phyloP scores from a whole-genome alignment of 2,329 filamentous ascomycete species.

The Talaromyces albobiverticillius region DNA sequence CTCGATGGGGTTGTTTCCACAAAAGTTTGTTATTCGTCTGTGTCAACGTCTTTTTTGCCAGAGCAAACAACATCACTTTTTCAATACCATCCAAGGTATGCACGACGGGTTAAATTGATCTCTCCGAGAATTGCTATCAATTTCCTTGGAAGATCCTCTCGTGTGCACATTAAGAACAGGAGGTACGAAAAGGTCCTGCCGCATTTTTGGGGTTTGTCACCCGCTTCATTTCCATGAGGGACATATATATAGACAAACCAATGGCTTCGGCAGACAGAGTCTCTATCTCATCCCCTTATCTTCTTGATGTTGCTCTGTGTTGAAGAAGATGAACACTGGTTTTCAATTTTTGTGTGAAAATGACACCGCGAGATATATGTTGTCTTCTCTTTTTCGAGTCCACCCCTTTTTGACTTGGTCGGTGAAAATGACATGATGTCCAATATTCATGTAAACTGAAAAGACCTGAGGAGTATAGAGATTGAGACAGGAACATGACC shows the following conservation, averaged over 20 bases:
- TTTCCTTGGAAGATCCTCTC: neutral
- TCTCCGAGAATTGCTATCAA: neutral
- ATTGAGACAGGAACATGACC: neutral
- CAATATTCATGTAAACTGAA: slow-evolving; percentile 34
- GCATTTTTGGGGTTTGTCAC: slow-evolving; percentile 19
- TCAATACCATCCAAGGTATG: neutral
- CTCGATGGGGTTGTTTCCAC: slow-evolving; percentile 13
- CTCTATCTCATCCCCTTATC: neutral
- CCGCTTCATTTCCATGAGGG: slow-evolving; percentile 39
- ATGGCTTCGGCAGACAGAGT: slow-evolving; percentile 41
- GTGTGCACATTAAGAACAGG: neutral
- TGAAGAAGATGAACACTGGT: neutral
- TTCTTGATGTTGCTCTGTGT: neutral
- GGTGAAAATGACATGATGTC: slow-evolving; percentile 33
- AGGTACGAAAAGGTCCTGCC: neutral
- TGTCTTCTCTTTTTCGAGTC: neutral
- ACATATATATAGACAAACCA: slow-evolving; percentile 35
- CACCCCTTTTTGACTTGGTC: slow-evolving; percentile 17
- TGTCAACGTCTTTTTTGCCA: neutral
- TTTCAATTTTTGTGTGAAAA: slow-evolving; percentile 3
- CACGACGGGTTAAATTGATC: neutral
- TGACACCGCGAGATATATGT: slow-evolving; percentile 17
- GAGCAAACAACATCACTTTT: neutral
- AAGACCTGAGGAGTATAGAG: slow-evolving; percentile 43
- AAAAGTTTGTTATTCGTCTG: neutral